Percentiles rank a stretch among this genome's conserved stretches.
These are phyloP conservation scores for Penicillium polonicum DNA, from an alignment of 2,329 filamentous ascomycete species.

Conservation along the genomic window DNA sequence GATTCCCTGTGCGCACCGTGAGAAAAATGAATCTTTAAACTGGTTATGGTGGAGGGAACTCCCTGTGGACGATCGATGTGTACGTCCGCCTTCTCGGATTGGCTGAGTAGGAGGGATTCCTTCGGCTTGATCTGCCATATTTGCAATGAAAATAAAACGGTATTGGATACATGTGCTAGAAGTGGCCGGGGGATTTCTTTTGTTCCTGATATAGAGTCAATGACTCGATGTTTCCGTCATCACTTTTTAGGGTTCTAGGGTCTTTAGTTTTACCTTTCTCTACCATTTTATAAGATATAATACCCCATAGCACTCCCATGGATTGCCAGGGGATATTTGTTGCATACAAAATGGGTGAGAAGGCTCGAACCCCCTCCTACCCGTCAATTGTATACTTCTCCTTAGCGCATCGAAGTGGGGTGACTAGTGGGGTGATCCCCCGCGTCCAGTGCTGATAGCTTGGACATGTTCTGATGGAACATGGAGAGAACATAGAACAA, in stretches of 20 bases:
- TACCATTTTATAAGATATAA: neutral
- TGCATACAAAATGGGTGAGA: too few species aligned
- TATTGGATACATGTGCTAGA: too few species aligned
- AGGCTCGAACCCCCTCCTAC: too few species aligned
- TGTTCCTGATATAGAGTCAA: constrained; percentile 8
- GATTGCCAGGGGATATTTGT: too few species aligned
- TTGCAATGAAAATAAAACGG: neutral
- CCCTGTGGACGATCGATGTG: constrained; percentile 16
- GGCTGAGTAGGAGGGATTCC: constrained; percentile 1
- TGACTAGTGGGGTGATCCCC: too few species aligned
- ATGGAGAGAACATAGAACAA: neutral
- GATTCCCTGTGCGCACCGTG: constrained; percentile 10
- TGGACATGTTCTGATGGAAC: neutral
- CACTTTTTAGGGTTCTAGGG: neutral
- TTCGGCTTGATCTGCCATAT: neutral
- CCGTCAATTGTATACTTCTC: neutral
- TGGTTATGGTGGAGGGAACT: constrained; percentile 27
- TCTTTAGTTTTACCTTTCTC: neutral
- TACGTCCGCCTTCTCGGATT: neutral
- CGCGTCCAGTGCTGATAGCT: neutral
- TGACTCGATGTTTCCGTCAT: constrained; percentile 4
- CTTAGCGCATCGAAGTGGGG: neutral
- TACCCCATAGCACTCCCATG: neutral
- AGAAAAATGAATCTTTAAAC: constrained; percentile 26
- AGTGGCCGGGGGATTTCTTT: neutral